Conservation (phyloP, 176 grass and related monocot genomes). For the Ensete glaucum region DNA sequence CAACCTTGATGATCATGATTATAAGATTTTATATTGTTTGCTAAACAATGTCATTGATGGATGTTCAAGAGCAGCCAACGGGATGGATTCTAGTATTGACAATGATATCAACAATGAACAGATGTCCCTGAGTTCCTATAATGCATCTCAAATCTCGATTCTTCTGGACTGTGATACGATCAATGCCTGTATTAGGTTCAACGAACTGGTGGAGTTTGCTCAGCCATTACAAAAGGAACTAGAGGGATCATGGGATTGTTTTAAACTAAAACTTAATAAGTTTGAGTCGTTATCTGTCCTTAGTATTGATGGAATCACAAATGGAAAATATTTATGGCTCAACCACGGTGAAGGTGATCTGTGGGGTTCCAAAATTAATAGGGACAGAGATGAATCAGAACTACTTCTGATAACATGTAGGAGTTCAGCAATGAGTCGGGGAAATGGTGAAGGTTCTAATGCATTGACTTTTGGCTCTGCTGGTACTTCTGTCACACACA, state of each 20-base stretch:
- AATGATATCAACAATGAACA: conserved; percentile 24
- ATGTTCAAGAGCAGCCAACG: conserved; percentile 26
- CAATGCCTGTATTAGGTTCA: conserved; percentile 52
- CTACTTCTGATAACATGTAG: conserved; percentile 63
- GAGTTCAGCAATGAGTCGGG: conserved; percentile 53
- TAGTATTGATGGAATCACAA: conserved; percentile 60
- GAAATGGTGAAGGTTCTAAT: conserved; percentile 87
- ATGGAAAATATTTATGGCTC: conserved; percentile 54
- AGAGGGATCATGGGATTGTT: conserved; percentile 56
- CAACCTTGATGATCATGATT: conserved; percentile 64
- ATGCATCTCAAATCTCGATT: conserved; percentile 50
- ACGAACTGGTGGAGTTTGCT: conserved; percentile 53
- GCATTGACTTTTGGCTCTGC: conserved; percentile 59
- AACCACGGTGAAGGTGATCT: conserved; percentile 80
- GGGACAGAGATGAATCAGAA: conserved; percentile 31
- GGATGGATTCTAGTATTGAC: conserved; percentile 19
- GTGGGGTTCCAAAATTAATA: conserved; percentile 45
- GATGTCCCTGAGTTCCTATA: conserved; percentile 17
- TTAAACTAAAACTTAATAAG: conserved; percentile 63
- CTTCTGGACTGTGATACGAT: conserved; percentile 57
- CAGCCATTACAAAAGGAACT: conserved; percentile 78
- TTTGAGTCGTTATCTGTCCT: conserved; percentile 56
- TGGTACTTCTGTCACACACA: conserved; percentile 61
- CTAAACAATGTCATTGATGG: conserved; percentile 46
- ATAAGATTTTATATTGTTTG: conserved; percentile 38